Percentiles rank a stretch among this genome's conserved stretches.
Conservation (phyloP, 176 grass and related monocot species). For the Cymbopogon citratus region DNA sequence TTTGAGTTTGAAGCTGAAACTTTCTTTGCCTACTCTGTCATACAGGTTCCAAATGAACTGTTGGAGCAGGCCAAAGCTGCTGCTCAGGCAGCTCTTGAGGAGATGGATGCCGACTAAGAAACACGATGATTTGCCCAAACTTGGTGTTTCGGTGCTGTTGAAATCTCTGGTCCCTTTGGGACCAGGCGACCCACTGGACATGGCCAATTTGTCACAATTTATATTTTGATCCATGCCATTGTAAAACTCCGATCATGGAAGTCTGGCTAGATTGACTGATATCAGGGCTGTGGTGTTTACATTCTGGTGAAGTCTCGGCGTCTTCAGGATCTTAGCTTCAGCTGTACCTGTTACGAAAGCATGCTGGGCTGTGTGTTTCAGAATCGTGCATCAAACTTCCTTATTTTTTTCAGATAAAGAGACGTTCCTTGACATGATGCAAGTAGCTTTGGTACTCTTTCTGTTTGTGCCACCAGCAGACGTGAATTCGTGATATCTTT, state of each 20-base stretch:
- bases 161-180: constrained; percentile 3
- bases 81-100: constrained; percentile 64
- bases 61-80: constrained; percentile 54
- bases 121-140: background rate
- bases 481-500: too few species aligned
- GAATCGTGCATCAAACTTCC: too few species aligned
- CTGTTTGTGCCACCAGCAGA: too few species aligned
- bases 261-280: background rate
- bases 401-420: too few species aligned
- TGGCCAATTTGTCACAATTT: constrained; percentile 5
- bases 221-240: background rate
- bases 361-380: too few species aligned
- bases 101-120: constrained; percentile 75
- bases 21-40: background rate
- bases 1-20: background rate
- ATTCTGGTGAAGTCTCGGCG: background rate
- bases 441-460: too few species aligned
- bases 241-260: background rate
- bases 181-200: background rate
- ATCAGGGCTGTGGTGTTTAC: background rate
- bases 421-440: too few species aligned
- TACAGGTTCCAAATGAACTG: constrained; percentile 63
- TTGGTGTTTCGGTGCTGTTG: background rate
- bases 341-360: too few species aligned
- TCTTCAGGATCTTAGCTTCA: too few species aligned